phyloP scores from a whole-genome alignment of 192 early-diverging fungal species.

The Phycomyces blakesleeanus region DNA sequence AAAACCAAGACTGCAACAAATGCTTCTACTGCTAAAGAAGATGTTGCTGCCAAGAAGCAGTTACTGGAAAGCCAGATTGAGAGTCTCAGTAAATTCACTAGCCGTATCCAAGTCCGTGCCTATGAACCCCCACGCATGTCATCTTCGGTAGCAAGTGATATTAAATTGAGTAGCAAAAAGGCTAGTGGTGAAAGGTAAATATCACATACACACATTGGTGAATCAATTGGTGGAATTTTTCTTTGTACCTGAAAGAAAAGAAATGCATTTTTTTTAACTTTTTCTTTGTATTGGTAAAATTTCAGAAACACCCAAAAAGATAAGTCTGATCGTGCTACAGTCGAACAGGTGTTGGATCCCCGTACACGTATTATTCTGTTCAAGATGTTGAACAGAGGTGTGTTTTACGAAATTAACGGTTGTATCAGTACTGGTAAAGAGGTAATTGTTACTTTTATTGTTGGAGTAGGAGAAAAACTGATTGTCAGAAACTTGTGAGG shows the following conservation, averaged over 20 bases:
- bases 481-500: not conserved
- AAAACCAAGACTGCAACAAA: conserved; percentile 14
- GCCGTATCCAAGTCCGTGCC: conserved; percentile 67
- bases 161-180: conserved; percentile 59
- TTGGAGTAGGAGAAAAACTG: not conserved
- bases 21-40: conserved; percentile 19
- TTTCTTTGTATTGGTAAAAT: not conserved
- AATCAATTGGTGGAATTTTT: no score
- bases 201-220: no score
- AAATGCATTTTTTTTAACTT: conserved; percentile 2
- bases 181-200: conserved; percentile 55
- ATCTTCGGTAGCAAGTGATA: conserved; percentile 48
- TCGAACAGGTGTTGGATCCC: conserved; percentile 97
- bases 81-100: conserved; percentile 61
- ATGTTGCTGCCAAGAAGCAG: conserved; percentile 34
- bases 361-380: conserved; percentile 96
- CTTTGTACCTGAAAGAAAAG: not conserved
- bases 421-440: conserved; percentile 98
- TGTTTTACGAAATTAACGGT: conserved; percentile 93
- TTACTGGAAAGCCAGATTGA: conserved; percentile 51
- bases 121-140: conserved; percentile 34
- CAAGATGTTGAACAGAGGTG: conserved; percentile 86
- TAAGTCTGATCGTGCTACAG: conserved; percentile 93
- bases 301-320: conserved; percentile 58
- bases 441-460: conserved; percentile 22